A percentile compares a stretch with the other conserved stretches of the same genome.
phyloP scores from a whole-genome alignment of 768 basidiomycete species.

The Daedalea quercina region DNA sequence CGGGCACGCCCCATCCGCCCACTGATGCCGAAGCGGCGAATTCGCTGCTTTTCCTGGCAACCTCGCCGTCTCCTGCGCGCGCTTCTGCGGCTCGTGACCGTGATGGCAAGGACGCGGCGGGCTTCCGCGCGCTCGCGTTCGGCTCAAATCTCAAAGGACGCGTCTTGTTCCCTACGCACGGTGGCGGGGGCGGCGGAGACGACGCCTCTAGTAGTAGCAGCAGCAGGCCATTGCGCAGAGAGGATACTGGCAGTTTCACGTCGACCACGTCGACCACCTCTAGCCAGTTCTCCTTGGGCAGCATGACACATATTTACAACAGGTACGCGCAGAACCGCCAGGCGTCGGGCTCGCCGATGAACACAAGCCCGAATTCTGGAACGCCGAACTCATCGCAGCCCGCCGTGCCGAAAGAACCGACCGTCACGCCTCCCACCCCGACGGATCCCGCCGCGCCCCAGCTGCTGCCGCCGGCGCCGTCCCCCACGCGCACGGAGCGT shows the following conservation, averaged over 20 bases:
- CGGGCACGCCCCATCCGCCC: conserved; percentile 38
- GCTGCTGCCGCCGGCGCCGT: conserved; percentile 7
- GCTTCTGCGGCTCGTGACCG: conserved; percentile 36
- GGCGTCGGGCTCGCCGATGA: not conserved
- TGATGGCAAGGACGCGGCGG: conserved; percentile 46
- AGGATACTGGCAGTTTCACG: conserved; percentile 36
- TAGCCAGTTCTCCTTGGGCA: not conserved
- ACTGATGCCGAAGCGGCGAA: conserved; percentile 84
- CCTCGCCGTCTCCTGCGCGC: conserved; percentile 76
- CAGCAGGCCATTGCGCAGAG: conserved; percentile 20
- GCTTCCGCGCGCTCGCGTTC: conserved; percentile 51
- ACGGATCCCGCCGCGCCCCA: conserved; percentile 11
- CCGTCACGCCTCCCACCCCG: conserved; percentile 26
- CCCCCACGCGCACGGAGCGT: conserved; percentile 1
- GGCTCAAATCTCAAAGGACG: conserved; percentile 51
- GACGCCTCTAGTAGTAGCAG: conserved; percentile 10
- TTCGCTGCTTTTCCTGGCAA: conserved; percentile 78
- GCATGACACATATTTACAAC: not conserved
- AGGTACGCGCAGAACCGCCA: not conserved
- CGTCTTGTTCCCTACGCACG: conserved; percentile 52
- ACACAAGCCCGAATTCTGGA: not conserved
- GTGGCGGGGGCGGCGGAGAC: conserved; percentile 11
- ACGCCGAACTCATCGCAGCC: too few species aligned
- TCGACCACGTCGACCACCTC: conserved; percentile 22
- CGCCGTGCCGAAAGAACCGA: conserved; percentile 22